These are phyloP conservation scores for Acanthamoeba triangularis DNA, from an alignment of 208 protist genomes.

Conservation along the genomic window DNA sequence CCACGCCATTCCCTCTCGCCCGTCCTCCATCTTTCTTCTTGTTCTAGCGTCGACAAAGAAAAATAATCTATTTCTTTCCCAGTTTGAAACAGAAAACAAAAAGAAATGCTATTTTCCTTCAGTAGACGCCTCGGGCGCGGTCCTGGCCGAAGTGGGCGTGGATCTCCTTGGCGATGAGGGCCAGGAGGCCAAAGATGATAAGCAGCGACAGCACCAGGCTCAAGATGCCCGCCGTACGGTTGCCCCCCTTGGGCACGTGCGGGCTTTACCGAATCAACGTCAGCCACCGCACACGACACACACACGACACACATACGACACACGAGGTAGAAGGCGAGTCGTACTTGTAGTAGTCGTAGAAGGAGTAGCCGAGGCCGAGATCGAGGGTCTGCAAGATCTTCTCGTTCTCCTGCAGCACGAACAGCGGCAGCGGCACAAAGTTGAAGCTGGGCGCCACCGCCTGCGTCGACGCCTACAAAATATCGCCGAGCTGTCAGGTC, in stretches of 20 bases:
- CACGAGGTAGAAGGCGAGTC: neutral
- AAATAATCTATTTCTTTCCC: too few relatives aligned
- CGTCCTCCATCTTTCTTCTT: too few relatives aligned
- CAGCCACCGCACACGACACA: neutral
- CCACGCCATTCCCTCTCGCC: too few relatives aligned
- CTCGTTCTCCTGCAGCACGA: neutral
- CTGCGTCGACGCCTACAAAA: conserved; percentile 4
- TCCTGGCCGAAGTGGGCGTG: conserved; percentile 31
- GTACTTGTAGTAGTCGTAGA: conserved; percentile 42
- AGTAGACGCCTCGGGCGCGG: conserved; percentile 10
- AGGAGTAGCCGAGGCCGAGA: neutral
- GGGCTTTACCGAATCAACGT: neutral
- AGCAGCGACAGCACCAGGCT: conserved; percentile 17
- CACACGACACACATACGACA: neutral
- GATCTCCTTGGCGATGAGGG: conserved; percentile 39
- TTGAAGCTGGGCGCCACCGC: neutral
- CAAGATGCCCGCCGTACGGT: conserved; percentile 28
- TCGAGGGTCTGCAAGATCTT: neutral
- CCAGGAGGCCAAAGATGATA: neutral
- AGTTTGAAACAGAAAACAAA: too few relatives aligned
- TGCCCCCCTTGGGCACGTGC: neutral
- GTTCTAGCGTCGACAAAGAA: too few relatives aligned
- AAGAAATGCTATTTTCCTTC: too few relatives aligned
- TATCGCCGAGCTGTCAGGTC: neutral
- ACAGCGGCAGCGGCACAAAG: conserved; percentile 41